Conservation (phyloP, 2,329 filamentous ascomycete species). For the Mycosphaerella arachidis region DNA sequence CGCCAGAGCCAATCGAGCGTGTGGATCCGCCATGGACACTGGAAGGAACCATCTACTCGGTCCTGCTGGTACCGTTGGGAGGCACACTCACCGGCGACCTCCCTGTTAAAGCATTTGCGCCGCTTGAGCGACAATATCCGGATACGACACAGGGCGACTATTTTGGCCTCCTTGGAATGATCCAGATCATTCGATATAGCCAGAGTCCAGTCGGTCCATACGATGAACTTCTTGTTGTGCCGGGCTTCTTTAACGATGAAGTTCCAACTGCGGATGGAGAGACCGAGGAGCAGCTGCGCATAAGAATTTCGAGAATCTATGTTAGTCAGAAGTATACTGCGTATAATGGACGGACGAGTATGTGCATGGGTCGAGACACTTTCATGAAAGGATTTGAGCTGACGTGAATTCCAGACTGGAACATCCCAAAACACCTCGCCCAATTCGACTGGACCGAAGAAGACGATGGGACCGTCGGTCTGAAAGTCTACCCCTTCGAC, state of each 20-base stretch:
- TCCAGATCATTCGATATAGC: constrained; percentile 21
- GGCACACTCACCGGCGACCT: constrained; percentile 7
- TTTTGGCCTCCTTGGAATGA: constrained; percentile 16
- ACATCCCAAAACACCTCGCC: constrained; percentile 23
- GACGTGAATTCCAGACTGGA: constrained; percentile 14
- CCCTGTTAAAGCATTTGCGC: constrained; percentile 13
- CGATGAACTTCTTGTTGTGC: constrained; percentile 21
- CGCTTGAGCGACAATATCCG: constrained; percentile 11
- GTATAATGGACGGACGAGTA: constrained; percentile 15
- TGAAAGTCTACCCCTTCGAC: constrained; percentile 20
- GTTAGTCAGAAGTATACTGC: constrained; percentile 20
- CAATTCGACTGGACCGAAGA: constrained; percentile 20
- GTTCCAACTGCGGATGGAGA: constrained; percentile 3
- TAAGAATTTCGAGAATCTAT: constrained; percentile 17
- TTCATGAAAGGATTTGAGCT: not conserved
- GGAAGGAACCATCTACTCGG: constrained; percentile 14
- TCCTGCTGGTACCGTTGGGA: constrained; percentile 9
- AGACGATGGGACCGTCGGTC: constrained; percentile 10
- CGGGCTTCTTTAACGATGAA: constrained; percentile 15
- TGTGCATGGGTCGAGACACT: not conserved
- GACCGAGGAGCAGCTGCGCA: constrained; percentile 1
- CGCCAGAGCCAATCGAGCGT: constrained; percentile 10
- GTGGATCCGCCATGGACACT: constrained; percentile 14
- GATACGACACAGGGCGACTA: constrained; percentile 11
- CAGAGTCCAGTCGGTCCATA: constrained; percentile 21